Evolutionary conservation across 176 grass and related monocot genomes (phyloP).

Genomic region (Oryza brachyantha): DNA sequence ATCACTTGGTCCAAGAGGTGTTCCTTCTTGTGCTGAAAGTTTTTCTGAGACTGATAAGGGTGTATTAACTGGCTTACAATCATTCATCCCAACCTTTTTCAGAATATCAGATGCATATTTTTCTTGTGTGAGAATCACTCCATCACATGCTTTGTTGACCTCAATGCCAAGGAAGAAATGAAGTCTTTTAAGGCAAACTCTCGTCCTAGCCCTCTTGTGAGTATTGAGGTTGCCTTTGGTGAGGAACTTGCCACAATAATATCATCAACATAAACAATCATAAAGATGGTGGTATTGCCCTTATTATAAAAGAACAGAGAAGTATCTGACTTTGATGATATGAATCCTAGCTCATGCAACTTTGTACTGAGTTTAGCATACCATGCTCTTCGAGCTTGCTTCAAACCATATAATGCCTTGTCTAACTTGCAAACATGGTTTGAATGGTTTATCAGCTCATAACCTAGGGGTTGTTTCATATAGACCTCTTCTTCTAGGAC

Average conservation of each 20-base stretch:
- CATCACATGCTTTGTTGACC: accelerated
- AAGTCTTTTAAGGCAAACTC: background rate
- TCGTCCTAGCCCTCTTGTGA: accelerated
- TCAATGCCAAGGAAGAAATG: background rate
- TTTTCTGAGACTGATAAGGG: background rate
- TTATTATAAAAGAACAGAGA: background rate
- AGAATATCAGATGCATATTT: background rate
- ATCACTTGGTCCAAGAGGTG: accelerated
- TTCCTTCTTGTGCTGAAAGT: accelerated
- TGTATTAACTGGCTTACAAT: background rate
- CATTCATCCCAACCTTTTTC: background rate
- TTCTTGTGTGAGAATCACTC: background rate
- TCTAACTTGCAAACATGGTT: background rate
- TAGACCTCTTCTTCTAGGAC: background rate
- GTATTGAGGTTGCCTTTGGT: accelerated
- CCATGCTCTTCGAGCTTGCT: background rate
- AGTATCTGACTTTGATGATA: background rate
- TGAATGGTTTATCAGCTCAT: background rate
- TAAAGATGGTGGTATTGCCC: background rate
- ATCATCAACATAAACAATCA: background rate
- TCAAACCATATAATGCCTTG: background rate
- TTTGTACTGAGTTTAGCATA: background rate
- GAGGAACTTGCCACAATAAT: background rate
- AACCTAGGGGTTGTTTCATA: background rate
- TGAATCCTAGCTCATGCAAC: background rate